Base-by-base conservation (phyloP, 768 basidiomycete genomes). In the Mycena pura region DNA sequence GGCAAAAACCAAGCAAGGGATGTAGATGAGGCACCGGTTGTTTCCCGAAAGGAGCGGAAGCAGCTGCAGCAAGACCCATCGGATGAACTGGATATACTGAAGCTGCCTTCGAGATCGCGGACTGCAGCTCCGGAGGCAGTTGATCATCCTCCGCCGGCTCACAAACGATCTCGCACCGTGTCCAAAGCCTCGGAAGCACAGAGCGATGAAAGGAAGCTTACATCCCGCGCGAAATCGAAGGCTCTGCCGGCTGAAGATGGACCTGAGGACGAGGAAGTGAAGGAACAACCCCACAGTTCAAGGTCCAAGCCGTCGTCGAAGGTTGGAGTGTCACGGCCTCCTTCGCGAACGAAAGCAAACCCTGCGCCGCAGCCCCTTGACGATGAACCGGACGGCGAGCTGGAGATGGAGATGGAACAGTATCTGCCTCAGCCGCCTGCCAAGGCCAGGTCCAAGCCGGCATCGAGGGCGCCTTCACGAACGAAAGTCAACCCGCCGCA, bases 201-300 rank as follows among this genome's bases (percentile, higher is more conserved):
- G 39, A 27, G 27, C 11, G 62, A 62, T 19, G 44, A 19, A 43
- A 63, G 54, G 55, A 57, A 57, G 38, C 57, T 60, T 15, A 36
- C 64, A 31, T 66, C 64, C 17, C 55, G 52, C 8, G 52, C 57
- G 10, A 66, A 59, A 27, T 49, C 51, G 4, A 62, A 62, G 22
- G 40, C 60, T 11, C 32, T 55, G 31, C 53, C 60, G 13, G n/a
- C 60, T 15, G 49, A 47, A 27, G 47, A 58, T 21, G 45, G 44
- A 36, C 62, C 54, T 10, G 67, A 70, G 27, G 64, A 70, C 25
- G 68, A 64, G 6, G 65, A 64, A 9, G n/a, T n/a, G n/a, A n/a
- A n/a, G n/a, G n/a, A n/a, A n/a, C n/a, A n/a, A n/a, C n/a, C n/a
- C n/a, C n/a, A n/a, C n/a, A n/a, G n/a, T n/a, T n/a, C n/a, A n/a